Evolutionary conservation across 2,329 filamentous ascomycete genomes (phyloP).

Genomic region (Calonectria naviculata): DNA sequence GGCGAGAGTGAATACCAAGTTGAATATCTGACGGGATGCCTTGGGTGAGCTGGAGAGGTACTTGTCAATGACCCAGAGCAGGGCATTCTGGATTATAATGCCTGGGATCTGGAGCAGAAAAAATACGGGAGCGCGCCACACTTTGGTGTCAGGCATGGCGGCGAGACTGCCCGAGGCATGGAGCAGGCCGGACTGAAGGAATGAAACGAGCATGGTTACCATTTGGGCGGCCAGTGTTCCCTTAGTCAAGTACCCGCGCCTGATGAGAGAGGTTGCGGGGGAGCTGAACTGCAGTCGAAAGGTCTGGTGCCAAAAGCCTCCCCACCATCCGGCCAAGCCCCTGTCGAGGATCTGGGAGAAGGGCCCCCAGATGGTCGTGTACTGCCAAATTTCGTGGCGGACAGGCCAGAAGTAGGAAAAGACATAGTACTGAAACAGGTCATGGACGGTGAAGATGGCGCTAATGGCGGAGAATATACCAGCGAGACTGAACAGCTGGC

Average conservation of each 20-base stretch:
- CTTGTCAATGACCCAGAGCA: slow-evolving; percentile 48
- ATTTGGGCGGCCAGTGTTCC: slow-evolving; percentile 39
- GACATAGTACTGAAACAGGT: slow-evolving; percentile 65
- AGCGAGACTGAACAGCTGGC: slow-evolving; percentile 65
- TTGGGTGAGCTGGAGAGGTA: slow-evolving; percentile 56
- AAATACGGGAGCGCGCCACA: slow-evolving; percentile 72
- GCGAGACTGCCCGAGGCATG: slow-evolving; percentile 79
- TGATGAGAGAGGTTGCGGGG: slow-evolving; percentile 62
- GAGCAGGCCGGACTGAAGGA: slow-evolving; percentile 73
- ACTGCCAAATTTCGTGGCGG: slow-evolving; percentile 62
- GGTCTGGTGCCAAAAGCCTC: slow-evolving; percentile 89
- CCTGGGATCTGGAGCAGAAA: slow-evolving; percentile 79
- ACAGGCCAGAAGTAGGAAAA: slow-evolving; percentile 63
- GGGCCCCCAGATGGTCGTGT: slow-evolving; percentile 67
- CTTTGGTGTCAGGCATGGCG: slow-evolving; percentile 62
- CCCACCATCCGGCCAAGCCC: slow-evolving; percentile 86
- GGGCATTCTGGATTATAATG: slow-evolving; percentile 66
- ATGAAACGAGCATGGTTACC: slow-evolving; percentile 54
- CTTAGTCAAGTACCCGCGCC: slow-evolving; percentile 51
- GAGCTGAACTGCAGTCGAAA: slow-evolving; percentile 80
- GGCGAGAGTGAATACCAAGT: slow-evolving; percentile 68
- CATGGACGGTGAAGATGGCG: slow-evolving; percentile 68
- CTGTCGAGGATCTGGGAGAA: slow-evolving; percentile 68
- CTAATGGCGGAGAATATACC: slow-evolving; percentile 71
- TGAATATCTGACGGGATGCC: slow-evolving; percentile 61